A percentile compares a stretch with the other conserved stretches of the same genome.
These are phyloP conservation scores for Monosporascus sp. DNA, from an alignment of 2,329 filamentous ascomycete species.

Conservation along the genomic window DNA sequence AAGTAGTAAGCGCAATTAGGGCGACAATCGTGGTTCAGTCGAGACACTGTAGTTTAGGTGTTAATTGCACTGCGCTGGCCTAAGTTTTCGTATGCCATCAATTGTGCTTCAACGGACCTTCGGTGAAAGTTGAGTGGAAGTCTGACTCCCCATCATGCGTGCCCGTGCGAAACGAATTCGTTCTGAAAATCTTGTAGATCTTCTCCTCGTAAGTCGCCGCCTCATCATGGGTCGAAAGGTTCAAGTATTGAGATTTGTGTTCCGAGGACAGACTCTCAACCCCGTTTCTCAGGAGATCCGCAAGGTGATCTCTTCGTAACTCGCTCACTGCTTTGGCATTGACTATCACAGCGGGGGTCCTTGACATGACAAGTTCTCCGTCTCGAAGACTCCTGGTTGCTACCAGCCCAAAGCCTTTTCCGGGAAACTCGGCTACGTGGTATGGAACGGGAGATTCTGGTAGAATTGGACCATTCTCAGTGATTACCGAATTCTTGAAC, in stretches of 20 bases:
- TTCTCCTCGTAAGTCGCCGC: constrained; percentile 12
- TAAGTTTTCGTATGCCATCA: too few species aligned
- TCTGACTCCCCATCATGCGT: constrained; percentile 16
- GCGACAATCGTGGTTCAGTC: constrained; percentile 38
- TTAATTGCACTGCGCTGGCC: background rate
- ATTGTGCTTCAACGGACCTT: constrained; percentile 17
- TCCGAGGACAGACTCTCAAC: constrained; percentile 17
- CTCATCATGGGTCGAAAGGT: constrained; percentile 21
- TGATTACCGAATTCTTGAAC: background rate
- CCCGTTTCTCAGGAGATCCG: constrained; percentile 19
- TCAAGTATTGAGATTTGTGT: constrained; percentile 19
- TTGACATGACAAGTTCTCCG: constrained; percentile 24
- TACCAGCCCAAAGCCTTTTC: constrained; percentile 28
- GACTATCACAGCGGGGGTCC: constrained; percentile 27
- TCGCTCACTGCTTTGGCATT: constrained; percentile 21
- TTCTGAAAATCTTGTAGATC: constrained; percentile 26
- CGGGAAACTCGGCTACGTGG: constrained; percentile 19
- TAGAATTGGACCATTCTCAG: background rate
- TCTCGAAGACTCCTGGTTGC: constrained; percentile 20
- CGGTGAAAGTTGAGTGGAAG: constrained; percentile 27
- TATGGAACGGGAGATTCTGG: constrained; percentile 5
- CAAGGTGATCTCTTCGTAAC: constrained; percentile 12
- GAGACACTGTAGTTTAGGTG: constrained; percentile 22
- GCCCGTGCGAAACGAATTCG: constrained; percentile 25
- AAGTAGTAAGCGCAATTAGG: constrained; percentile 35